Evolutionary conservation across 177 flowering plant genomes (phyloP).

Genomic region (Vitis hybrid): DNA sequence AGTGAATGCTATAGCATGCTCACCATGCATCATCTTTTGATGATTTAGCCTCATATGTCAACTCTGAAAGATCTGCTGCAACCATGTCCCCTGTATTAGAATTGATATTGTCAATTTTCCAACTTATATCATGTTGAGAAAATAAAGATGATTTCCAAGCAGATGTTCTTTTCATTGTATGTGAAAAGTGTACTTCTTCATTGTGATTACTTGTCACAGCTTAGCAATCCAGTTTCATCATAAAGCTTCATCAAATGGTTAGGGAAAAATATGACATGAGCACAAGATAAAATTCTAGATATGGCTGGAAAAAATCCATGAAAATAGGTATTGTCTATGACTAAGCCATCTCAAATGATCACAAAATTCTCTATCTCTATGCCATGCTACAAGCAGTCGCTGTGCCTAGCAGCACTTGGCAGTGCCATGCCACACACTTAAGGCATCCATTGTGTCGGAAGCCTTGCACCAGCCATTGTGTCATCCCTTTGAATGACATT

Average conservation of each 20-base stretch:
- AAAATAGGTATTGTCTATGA: neutral
- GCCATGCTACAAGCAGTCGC: neutral
- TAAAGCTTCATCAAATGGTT: neutral
- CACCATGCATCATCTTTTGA: slow-evolving; percentile 58
- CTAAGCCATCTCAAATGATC: neutral
- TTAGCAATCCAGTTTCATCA: neutral
- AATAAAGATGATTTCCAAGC: no score
- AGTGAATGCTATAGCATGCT: slow-evolving; percentile 16
- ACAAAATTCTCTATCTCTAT: neutral
- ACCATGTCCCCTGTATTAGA: slow-evolving; percentile 26
- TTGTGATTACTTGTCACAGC: neutral
- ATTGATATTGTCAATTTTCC: neutral
- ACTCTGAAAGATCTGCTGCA: slow-evolving; percentile 36
- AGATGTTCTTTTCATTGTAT: no score
- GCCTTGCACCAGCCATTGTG: no score
- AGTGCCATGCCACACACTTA: no score
- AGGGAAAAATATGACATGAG: neutral
- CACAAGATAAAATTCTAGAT: neutral
- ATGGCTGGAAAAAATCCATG: neutral
- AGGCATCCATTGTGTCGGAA: no score
- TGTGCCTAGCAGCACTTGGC: neutral
- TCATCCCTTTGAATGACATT: no score
- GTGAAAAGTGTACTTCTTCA: neutral
- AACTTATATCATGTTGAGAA: neutral
- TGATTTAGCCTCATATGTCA: slow-evolving; percentile 58